A percentile compares a stretch with the other conserved stretches of the same genome.
These are phyloP conservation scores for Cryptosporidium bovis DNA, from an alignment of 169 alveolate genomes.

Conservation along the genomic window DNA sequence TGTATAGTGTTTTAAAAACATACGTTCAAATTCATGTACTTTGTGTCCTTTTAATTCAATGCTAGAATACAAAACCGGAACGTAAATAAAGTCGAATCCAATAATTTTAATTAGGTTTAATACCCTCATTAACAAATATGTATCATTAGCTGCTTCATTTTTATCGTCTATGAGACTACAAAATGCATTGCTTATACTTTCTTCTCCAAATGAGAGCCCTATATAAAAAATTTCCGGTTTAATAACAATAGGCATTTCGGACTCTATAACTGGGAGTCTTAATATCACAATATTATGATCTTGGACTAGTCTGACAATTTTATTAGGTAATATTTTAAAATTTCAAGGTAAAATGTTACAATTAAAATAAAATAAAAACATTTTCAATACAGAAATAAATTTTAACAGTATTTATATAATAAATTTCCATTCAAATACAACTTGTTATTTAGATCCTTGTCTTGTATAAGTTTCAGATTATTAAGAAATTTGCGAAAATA, in stretches of 20 bases:
- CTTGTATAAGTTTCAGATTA: no score
- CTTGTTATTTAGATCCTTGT: no score
- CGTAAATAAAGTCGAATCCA: slow-evolving; percentile 57
- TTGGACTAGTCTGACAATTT: no score
- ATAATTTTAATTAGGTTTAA: slow-evolving; percentile 5
- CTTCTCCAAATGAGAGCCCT: slow-evolving; percentile 22
- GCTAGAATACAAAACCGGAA: slow-evolving; percentile 13
- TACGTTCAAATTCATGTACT: background rate
- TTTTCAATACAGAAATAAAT: no score
- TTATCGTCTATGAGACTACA: background rate
- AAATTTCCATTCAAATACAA: no score
- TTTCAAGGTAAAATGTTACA: no score
- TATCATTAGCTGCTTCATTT: slow-evolving; percentile 2
- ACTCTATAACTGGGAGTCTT: no score
- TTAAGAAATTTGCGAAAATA: no score
- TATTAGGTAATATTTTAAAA: no score
- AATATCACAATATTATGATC: no score
- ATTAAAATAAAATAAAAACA: no score
- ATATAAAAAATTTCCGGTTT: slow-evolving; percentile 35
- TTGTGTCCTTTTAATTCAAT: background rate
- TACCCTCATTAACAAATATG: slow-evolving; percentile 3
- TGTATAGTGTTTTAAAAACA: slow-evolving; percentile 8
- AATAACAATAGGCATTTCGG: slow-evolving; percentile 29
- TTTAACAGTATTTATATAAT: no score
- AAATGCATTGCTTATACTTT: background rate